Evolutionary conservation across 495 filamentous ascomycete species (phyloP).

Genomic region (Aspergillus carlsbadensis): DNA sequence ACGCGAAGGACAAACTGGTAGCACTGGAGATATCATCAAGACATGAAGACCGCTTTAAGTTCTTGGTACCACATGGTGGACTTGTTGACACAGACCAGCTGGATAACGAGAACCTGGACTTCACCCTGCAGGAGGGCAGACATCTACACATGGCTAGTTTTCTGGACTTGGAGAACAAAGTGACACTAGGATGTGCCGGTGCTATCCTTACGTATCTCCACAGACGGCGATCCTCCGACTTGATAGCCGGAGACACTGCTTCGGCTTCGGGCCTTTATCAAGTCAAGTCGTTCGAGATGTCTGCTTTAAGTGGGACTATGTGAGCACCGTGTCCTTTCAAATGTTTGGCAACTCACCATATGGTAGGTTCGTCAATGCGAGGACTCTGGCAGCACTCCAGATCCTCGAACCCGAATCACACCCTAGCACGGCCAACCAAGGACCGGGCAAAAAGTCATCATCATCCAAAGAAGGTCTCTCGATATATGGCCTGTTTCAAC

Average conservation of each 20-base stretch:
- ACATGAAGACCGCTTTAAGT: conserved; percentile 38
- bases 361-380: conserved; percentile 71
- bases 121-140: conserved; percentile 57
- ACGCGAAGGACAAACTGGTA: conserved; percentile 67
- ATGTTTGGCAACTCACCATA: conserved; percentile 7
- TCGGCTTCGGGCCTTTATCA: conserved; percentile 49
- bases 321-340: conserved; percentile 26
- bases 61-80: conserved; percentile 59
- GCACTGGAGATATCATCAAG: conserved; percentile 43
- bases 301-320: conserved; percentile 74
- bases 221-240: conserved; percentile 61
- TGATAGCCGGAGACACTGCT: conserved; percentile 53
- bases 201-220: conserved; percentile 80
- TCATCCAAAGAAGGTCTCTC: conserved; percentile 88
- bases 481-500: conserved; percentile 77
- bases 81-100: conserved; percentile 44
- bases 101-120: conserved; percentile 46
- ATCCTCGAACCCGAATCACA: conserved; percentile 83
- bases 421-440: conserved; percentile 81
- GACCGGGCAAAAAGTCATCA: conserved; percentile 62
- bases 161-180: conserved; percentile 75
- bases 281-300: conserved; percentile 72
- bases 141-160: conserved; percentile 69
- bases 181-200: conserved; percentile 80
- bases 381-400: conserved; percentile 80